Conservation (phyloP, 2,329 filamentous ascomycete species). For the Plenodomus tracheiphilus region DNA sequence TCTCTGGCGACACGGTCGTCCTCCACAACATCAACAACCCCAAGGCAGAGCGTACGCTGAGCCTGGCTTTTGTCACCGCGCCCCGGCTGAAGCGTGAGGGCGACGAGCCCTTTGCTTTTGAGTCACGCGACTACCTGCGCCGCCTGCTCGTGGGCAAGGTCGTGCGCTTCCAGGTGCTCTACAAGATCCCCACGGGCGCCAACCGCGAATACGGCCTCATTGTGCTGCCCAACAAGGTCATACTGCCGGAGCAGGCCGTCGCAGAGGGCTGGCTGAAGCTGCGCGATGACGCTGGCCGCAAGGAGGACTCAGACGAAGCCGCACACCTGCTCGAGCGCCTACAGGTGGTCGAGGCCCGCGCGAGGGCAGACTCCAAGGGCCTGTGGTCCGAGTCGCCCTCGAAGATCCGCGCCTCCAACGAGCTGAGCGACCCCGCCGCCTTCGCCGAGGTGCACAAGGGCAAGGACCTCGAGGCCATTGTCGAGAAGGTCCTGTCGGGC, state of each 20-base stretch:
- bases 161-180: constrained; percentile 81
- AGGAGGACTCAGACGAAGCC: constrained; percentile 81
- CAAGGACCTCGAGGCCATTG: constrained; percentile 74
- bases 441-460: constrained; percentile 86
- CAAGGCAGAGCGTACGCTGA: constrained; percentile 80
- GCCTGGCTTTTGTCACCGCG: constrained; percentile 88
- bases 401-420: constrained; percentile 76
- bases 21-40: constrained; percentile 81
- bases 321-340: constrained; percentile 74
- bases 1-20: constrained; percentile 91
- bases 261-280: constrained; percentile 92
- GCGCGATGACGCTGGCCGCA: constrained; percentile 88
- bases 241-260: constrained; percentile 78
- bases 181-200: constrained; percentile 76
- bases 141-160: constrained; percentile 82
- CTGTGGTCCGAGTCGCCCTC: constrained; percentile 72
- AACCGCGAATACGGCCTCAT: constrained; percentile 88
- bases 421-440: constrained; percentile 72
- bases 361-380: constrained; percentile 77
- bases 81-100: constrained; percentile 85
- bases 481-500: constrained; percentile 89
- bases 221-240: constrained; percentile 69
- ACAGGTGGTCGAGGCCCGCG: constrained; percentile 74
- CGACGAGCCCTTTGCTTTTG: constrained; percentile 90
- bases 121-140: constrained; percentile 91